These are phyloP conservation scores for Phaffomyces opuntiae DNA, from an alignment of 805 yeast species.

Conservation along the genomic window DNA sequence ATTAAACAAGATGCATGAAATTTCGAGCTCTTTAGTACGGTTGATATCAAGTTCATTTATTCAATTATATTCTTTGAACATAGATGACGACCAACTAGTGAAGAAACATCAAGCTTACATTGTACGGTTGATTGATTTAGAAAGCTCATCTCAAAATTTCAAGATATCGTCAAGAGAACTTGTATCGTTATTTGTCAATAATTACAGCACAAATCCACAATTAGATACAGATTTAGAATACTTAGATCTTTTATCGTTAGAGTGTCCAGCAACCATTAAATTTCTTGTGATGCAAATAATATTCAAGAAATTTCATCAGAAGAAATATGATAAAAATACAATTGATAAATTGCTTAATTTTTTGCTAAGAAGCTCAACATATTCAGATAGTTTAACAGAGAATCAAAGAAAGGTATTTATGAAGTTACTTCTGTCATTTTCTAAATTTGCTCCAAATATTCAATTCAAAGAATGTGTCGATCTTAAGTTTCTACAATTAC, in stretches of 20 bases:
- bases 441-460: constrained; percentile 10
- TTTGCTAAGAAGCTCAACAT: constrained; percentile 2
- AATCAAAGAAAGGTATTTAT: constrained; percentile 11
- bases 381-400: not conserved
- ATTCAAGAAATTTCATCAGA: constrained; percentile 16
- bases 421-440: constrained; percentile 16
- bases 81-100: constrained; percentile 3
- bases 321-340: constrained; percentile 3
- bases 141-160: constrained; percentile 3
- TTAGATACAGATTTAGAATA: not conserved
- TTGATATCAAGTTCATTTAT: constrained; percentile 19
- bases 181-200: constrained; percentile 5
- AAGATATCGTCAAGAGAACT: constrained; percentile 4
- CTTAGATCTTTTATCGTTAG: not conserved
- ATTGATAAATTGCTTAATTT: constrained; percentile 7
- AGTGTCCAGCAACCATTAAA: constrained; percentile 7
- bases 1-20: constrained; percentile 8
- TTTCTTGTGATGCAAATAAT: constrained; percentile 17
- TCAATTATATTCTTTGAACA: constrained; percentile 15
- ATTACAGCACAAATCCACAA: not conserved
- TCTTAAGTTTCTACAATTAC: constrained; percentile 16
- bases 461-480: constrained; percentile 17
- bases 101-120: constrained; percentile 19
- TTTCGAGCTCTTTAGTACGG: constrained; percentile 11
- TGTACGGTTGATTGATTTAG: constrained; percentile 19